A percentile compares a stretch with the other conserved stretches of the same genome.
Conservation (phyloP, 352 stramenopile genomes). For the Phytopythium montanum region DNA sequence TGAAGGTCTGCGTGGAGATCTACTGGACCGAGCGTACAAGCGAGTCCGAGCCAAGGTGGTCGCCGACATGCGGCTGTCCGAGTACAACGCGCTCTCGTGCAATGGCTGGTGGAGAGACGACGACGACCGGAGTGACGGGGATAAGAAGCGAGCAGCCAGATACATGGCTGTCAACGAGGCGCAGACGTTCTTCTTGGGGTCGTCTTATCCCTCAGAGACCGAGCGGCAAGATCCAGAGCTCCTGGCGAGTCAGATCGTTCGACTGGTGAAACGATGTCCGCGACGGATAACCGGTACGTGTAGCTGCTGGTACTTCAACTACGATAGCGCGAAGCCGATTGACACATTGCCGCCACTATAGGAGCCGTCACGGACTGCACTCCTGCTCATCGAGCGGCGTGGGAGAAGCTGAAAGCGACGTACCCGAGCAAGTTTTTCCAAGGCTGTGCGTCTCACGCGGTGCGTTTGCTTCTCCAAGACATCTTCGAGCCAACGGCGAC, state of each 20-base stretch:
- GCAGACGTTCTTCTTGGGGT: slow-evolving; percentile 9
- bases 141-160: not conserved
- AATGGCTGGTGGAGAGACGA: slow-evolving; percentile 7
- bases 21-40: slow-evolving; percentile 19
- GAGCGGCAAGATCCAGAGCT: slow-evolving; percentile 7
- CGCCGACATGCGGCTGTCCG: not conserved
- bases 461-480: slow-evolving; percentile 19
- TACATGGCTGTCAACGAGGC: slow-evolving; percentile 11
- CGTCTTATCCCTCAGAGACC: not conserved
- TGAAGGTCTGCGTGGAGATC: slow-evolving; percentile 9
- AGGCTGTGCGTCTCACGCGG: slow-evolving; percentile 21
- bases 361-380: slow-evolving; percentile 26
- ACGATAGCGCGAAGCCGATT: not conserved
- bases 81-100: slow-evolving; percentile 6
- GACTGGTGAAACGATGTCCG: slow-evolving; percentile 5
- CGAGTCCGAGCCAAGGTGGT: not conserved
- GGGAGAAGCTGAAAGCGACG: slow-evolving; percentile 16
- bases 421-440: slow-evolving; percentile 24
- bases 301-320: not conserved
- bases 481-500: slow-evolving; percentile 13
- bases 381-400: slow-evolving; percentile 13
- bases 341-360: not conserved
- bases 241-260: slow-evolving; percentile 10
- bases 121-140: not conserved
- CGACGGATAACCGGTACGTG: slow-evolving; percentile 10